A percentile compares a stretch with the other conserved stretches of the same genome.
These are phyloP conservation scores for Elaeis oleifera DNA, from an alignment of 202 grass and related monocot genomes.

Conservation along the genomic window DNA sequence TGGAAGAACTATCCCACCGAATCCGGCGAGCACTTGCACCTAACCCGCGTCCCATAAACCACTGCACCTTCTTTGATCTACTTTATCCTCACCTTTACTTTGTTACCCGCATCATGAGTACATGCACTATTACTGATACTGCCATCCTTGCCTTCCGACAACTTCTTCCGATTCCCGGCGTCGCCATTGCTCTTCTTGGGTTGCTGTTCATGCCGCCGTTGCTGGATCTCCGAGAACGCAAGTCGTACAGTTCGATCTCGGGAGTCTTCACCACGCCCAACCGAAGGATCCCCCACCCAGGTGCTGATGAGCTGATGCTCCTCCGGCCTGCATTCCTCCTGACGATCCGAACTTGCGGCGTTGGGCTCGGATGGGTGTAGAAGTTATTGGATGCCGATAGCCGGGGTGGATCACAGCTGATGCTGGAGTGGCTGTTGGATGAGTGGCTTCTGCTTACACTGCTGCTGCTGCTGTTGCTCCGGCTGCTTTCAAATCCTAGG, in stretches of 20 bases:
- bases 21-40: conserved; percentile 70
- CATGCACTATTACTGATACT: too few relatives aligned
- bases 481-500: conserved; percentile 17
- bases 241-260: conserved; percentile 33
- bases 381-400: conserved; percentile 50
- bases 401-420: conserved; percentile 17
- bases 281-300: conserved; percentile 45
- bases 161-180: conserved; percentile 25
- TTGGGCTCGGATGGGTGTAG: conserved; percentile 77
- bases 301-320: conserved; percentile 51
- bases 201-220: conserved; percentile 13
- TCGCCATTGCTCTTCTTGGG: conserved; percentile 16
- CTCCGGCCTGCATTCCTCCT: conserved; percentile 29
- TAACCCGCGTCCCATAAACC: conserved; percentile 26
- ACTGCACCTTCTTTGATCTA: conserved; percentile 21
- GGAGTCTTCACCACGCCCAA: conserved; percentile 58
- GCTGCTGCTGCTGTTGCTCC: conserved; percentile 49
- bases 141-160: neutral
- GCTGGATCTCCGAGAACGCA: conserved; percentile 21
- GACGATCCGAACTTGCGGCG: conserved; percentile 44
- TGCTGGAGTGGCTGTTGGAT: conserved; percentile 34
- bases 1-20: conserved; percentile 28
- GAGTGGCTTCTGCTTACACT: conserved; percentile 71
- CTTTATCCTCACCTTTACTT: conserved; percentile 7
- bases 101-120: neutral